phyloP scores from a whole-genome alignment of 1,284 basidiomycete species.

The Pseudozyma hubeiensis region DNA sequence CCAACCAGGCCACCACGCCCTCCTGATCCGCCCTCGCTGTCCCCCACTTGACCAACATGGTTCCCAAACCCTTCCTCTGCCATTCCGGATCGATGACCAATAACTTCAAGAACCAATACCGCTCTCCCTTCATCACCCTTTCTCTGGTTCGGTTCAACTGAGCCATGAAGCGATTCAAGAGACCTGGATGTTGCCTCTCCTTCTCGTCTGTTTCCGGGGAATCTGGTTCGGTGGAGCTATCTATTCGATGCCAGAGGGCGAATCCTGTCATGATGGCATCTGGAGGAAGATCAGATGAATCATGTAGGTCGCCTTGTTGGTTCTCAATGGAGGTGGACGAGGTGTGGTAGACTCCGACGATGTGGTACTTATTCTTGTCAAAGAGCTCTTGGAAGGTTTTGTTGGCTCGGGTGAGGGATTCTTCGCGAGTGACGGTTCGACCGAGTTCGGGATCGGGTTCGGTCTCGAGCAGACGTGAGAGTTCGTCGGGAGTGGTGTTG shows the following conservation, averaged over 20 bases:
- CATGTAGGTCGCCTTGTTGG: background rate
- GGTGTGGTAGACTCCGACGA: constrained; percentile 7
- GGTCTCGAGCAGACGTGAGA: background rate
- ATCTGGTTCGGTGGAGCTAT: background rate
- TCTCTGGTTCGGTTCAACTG: constrained; percentile 23
- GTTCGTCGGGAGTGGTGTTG: constrained; percentile 9
- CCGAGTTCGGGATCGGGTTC: constrained; percentile 5
- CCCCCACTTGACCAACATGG: constrained; percentile 13
- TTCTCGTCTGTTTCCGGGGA: background rate
- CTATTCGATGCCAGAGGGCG: constrained; percentile 10
- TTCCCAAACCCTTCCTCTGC: constrained; percentile 26
- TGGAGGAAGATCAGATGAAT: background rate
- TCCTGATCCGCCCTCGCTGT: constrained; percentile 6
- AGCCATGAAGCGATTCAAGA: constrained; percentile 23
- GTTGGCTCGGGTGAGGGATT: background rate
- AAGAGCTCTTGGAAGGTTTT: background rate
- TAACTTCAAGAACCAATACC: constrained; percentile 32
- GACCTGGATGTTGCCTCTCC: background rate
- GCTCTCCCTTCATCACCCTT: constrained; percentile 2
- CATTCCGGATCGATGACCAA: constrained; percentile 16
- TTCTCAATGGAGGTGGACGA: background rate
- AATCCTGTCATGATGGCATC: background rate
- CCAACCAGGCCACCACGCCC: constrained; percentile 14
- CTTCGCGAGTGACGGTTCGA: background rate
- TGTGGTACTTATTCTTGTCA: background rate